phyloP scores from a whole-genome alignment of 1,284 basidiomycete genomes.

The Pisolithus thermaeus region DNA sequence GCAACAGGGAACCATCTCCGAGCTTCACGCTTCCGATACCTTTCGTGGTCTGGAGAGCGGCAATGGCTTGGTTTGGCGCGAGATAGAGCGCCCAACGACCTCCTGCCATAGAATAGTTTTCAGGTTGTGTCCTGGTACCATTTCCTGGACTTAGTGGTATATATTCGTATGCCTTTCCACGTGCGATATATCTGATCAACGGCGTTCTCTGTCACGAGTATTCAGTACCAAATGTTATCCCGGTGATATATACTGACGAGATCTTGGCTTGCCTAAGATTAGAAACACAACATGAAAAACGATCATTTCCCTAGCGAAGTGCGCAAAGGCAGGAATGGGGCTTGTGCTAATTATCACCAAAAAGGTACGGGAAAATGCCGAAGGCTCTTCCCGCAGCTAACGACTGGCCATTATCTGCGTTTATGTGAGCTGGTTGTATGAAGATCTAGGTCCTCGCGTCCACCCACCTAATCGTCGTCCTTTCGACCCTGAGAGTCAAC shows the following conservation, averaged over 20 bases:
- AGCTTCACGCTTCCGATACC: constrained; percentile 29
- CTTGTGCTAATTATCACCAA: constrained; percentile 21
- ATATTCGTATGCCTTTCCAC: too few relatives aligned
- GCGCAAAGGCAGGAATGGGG: constrained; percentile 24
- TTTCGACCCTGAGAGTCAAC: constrained; percentile 16
- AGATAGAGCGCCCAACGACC: constrained; percentile 1
- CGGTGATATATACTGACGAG: too few relatives aligned
- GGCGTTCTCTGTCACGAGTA: too few relatives aligned
- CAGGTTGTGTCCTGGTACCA: too few relatives aligned
- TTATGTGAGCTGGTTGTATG: background rate
- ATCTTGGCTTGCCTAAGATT: too few relatives aligned
- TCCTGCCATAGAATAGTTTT: too few relatives aligned
- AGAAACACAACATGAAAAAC: background rate
- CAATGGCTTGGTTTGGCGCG: constrained; percentile 28
- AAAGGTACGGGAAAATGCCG: background rate
- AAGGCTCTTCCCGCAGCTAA: constrained; percentile 22
- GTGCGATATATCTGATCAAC: too few relatives aligned
- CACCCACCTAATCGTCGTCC: constrained; percentile 22
- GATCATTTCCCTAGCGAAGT: background rate
- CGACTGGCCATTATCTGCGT: constrained; percentile 26
- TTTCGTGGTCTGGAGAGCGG: constrained; percentile 29
- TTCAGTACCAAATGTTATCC: too few relatives aligned
- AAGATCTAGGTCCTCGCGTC: background rate
- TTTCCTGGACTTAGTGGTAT: too few relatives aligned
- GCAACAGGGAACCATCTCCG: constrained; percentile 19